A percentile compares a stretch with the other conserved stretches of the same genome.
These are phyloP conservation scores for Raffaelea arxii DNA, from an alignment of 2,329 filamentous ascomycete species.

Conservation along the genomic window DNA sequence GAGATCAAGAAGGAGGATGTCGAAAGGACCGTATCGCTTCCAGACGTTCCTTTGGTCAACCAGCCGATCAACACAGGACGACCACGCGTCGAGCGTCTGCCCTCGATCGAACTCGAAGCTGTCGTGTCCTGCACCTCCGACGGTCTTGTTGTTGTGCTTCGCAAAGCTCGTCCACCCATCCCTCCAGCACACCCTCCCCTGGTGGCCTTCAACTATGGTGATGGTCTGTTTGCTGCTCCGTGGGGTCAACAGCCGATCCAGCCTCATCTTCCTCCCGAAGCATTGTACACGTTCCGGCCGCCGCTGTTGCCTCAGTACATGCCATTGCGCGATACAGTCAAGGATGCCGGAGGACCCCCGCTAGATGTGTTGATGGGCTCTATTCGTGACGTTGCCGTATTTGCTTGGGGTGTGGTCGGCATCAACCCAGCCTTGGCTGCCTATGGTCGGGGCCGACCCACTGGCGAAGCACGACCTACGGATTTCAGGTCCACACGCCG, in stretches of 20 bases:
- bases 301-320: slow-evolving; percentile 33
- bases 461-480: slow-evolving; percentile 52
- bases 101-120: slow-evolving; percentile 66
- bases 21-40: slow-evolving; percentile 1
- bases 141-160: slow-evolving; percentile 71
- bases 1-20: slow-evolving; percentile 11
- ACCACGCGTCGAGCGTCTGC: slow-evolving; percentile 14
- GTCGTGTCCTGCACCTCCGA: slow-evolving; percentile 90
- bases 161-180: slow-evolving; percentile 62
- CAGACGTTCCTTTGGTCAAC: not conserved
- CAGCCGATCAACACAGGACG: not conserved
- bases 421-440: slow-evolving; percentile 67
- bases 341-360: slow-evolving; percentile 41
- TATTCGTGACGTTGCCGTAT: slow-evolving; percentile 79
- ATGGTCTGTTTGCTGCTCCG: slow-evolving; percentile 68
- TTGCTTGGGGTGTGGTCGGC: slow-evolving; percentile 72
- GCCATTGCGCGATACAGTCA: slow-evolving; percentile 32
- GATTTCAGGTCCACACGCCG: slow-evolving; percentile 13
- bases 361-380: slow-evolving; percentile 62
- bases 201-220: slow-evolving; percentile 37
- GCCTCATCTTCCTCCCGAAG: slow-evolving; percentile 31
- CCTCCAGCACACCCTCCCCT: slow-evolving; percentile 45
- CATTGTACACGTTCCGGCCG: slow-evolving; percentile 32
- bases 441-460: slow-evolving; percentile 51
- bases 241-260: slow-evolving; percentile 63